Percentiles rank a stretch among this genome's conserved stretches.
These are phyloP conservation scores for Amylostereum chailletii DNA, from an alignment of 1,284 basidiomycete species.

Conservation along the genomic window DNA sequence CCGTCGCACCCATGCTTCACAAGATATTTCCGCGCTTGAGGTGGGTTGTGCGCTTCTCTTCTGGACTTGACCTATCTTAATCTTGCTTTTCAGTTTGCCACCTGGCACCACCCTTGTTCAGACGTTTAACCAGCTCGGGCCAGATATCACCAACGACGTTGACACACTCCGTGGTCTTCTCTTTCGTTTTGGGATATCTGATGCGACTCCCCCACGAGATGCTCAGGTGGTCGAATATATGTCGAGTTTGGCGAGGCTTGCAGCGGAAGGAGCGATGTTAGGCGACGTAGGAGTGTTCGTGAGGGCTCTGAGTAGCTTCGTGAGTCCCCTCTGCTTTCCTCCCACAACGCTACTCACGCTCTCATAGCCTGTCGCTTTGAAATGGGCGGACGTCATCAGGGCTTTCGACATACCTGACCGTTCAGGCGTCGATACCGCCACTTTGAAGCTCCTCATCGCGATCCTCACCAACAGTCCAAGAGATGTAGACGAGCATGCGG, in stretches of 20 bases:
- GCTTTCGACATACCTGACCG: slow-evolving; percentile 74
- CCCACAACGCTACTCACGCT: slow-evolving; percentile 3
- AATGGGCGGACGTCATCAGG: slow-evolving; percentile 75
- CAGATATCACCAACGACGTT: slow-evolving; percentile 65
- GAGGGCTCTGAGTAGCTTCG: slow-evolving; percentile 58
- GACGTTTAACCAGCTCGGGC: slow-evolving; percentile 63
- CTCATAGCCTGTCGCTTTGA: slow-evolving; percentile 28
- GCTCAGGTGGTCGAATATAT: slow-evolving; percentile 63
- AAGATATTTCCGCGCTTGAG: slow-evolving; percentile 56
- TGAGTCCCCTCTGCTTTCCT: slow-evolving; percentile 29
- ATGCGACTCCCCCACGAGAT: slow-evolving; percentile 60
- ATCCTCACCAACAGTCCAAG: slow-evolving; percentile 67
- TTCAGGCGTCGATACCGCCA: slow-evolving; percentile 74
- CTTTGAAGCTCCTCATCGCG: slow-evolving; percentile 73
- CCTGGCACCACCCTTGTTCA: slow-evolving; percentile 63
- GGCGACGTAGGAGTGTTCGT: slow-evolving; percentile 76
- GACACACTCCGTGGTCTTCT: slow-evolving; percentile 64
- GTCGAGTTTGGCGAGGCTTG: slow-evolving; percentile 53
- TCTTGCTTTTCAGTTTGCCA: slow-evolving; percentile 40
- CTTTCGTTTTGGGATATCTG: slow-evolving; percentile 63
- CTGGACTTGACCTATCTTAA: slow-evolving; percentile 7
- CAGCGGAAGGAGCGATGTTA: slow-evolving; percentile 59
- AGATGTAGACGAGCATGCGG: slow-evolving; percentile 64
- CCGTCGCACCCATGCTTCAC: slow-evolving; percentile 42
- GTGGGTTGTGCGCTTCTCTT: slow-evolving; percentile 27